Conservation (phyloP, 371 early-diverging fungal genomes). For the Mucor plumbeus region DNA sequence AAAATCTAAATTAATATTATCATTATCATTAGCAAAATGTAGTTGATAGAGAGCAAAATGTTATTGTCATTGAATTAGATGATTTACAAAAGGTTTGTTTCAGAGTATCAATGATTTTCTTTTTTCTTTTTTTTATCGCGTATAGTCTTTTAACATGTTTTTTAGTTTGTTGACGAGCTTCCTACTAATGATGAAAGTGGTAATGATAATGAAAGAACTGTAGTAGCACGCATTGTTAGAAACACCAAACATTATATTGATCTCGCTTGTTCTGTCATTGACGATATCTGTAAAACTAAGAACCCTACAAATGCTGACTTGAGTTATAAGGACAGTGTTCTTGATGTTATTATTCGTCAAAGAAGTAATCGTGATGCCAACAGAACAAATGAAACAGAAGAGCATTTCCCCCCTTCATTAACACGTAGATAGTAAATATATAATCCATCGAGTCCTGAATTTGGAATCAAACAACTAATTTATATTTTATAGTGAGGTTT, state of each 20-base stretch:
- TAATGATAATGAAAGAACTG: background rate
- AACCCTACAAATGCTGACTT: constrained; percentile 74
- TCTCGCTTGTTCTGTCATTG: constrained; percentile 77
- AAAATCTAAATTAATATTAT: background rate
- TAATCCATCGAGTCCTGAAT: background rate
- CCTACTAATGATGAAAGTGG: too few relatives aligned
- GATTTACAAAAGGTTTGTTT: constrained; percentile 55
- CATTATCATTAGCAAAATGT: constrained; percentile 56
- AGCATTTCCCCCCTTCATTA: constrained; percentile 79
- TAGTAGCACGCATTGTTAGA: constrained; percentile 67
- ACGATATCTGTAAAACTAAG: constrained; percentile 36
- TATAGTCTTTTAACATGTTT: background rate
- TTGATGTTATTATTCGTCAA: constrained; percentile 91
- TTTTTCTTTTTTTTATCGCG: too few relatives aligned
- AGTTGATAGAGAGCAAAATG: constrained; percentile 62
- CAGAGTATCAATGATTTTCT: too few relatives aligned
- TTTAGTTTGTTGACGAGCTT: constrained; percentile 43
- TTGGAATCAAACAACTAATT: background rate
- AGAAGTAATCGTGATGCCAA: constrained; percentile 76
- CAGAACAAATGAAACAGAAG: constrained; percentile 46
- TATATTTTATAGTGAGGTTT: constrained; percentile 66
- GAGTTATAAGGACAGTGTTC: constrained; percentile 75
- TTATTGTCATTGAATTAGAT: constrained; percentile 64
- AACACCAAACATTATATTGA: constrained; percentile 89
- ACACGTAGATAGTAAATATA: constrained; percentile 83